Evolutionary conservation across 2,329 filamentous ascomycete genomes (phyloP).

Genomic region (Hypoxylon sp.): DNA sequence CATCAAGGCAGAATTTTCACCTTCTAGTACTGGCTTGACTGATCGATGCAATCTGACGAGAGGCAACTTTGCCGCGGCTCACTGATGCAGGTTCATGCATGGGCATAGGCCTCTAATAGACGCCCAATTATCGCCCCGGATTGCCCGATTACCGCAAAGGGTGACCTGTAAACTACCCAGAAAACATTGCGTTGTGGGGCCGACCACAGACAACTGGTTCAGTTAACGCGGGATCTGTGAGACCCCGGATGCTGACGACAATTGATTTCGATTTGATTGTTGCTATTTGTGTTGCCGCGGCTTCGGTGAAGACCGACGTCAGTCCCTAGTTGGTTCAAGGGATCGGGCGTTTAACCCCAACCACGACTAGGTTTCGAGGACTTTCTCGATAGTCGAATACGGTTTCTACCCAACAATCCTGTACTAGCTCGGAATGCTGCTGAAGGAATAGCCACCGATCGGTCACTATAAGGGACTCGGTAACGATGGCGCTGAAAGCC

Average conservation of each 20-base stretch:
- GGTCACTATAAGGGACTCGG: slow-evolving; percentile 90
- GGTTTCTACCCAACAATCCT: slow-evolving; percentile 89
- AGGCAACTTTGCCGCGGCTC: slow-evolving; percentile 44
- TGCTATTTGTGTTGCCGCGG: slow-evolving; percentile 29
- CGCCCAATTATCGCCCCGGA: slow-evolving; percentile 40
- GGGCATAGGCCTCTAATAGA: slow-evolving; percentile 38
- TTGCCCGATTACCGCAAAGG: slow-evolving; percentile 39
- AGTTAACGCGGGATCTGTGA: slow-evolving; percentile 42
- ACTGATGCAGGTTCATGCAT: slow-evolving; percentile 49
- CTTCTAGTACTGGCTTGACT: slow-evolving; percentile 25
- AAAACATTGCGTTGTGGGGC: slow-evolving; percentile 35
- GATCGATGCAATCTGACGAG: slow-evolving; percentile 40
- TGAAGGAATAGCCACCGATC: slow-evolving; percentile 90
- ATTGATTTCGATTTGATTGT: slow-evolving; percentile 25
- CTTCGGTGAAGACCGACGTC: slow-evolving; percentile 40
- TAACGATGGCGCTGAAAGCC: slow-evolving; percentile 92
- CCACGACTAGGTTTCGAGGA: slow-evolving; percentile 92
- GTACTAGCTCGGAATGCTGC: slow-evolving; percentile 80
- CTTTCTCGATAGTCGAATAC: slow-evolving; percentile 92
- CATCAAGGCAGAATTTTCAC: slow-evolving; percentile 33
- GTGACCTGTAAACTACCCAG: slow-evolving; percentile 31
- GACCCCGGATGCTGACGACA: slow-evolving; percentile 37
- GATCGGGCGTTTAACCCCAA: slow-evolving; percentile 80
- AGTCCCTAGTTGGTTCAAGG: slow-evolving; percentile 29
- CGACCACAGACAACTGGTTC: slow-evolving; percentile 38